Evolutionary conservation across 2,329 filamentous ascomycete genomes (phyloP).

Genomic region (Trichophyton rubrum): DNA sequence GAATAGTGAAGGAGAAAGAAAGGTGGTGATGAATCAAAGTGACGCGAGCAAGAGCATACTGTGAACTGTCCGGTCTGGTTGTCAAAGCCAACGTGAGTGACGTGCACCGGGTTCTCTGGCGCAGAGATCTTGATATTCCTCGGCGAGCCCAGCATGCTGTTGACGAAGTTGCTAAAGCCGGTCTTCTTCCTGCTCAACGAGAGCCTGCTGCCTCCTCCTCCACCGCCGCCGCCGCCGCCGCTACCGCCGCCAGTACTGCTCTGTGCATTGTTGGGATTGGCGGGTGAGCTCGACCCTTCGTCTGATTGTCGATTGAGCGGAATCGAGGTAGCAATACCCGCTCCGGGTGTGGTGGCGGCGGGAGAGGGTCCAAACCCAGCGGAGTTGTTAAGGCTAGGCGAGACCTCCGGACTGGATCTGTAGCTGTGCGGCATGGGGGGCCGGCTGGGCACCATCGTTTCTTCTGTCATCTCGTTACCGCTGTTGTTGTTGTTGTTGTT

Average conservation of each 20-base stretch:
- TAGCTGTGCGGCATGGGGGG: constrained; percentile 31
- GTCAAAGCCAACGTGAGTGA: constrained; percentile 96
- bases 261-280: background rate
- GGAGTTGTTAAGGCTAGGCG: constrained; percentile 51
- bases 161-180: constrained; percentile 78
- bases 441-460: too few species aligned
- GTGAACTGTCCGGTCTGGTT: constrained; percentile 94
- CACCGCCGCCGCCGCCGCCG: too few species aligned
- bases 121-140: constrained; percentile 92
- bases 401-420: constrained; percentile 18
- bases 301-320: constrained; percentile 60
- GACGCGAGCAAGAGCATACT: constrained; percentile 39
- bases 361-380: constrained; percentile 50
- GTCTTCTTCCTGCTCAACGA: constrained; percentile 62
- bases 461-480: background rate
- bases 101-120: constrained; percentile 92
- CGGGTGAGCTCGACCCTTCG: constrained; percentile 37
- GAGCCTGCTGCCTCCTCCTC: constrained; percentile 45
- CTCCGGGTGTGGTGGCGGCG: constrained; percentile 38
- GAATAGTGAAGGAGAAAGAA: too few species aligned
- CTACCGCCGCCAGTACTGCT: too few species aligned
- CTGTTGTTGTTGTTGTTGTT: background rate
- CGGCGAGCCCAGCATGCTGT: constrained; percentile 68
- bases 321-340: constrained; percentile 38
- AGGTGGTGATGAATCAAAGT: too few species aligned